phyloP scores from a whole-genome alignment of 371 early-diverging fungal genomes.

The Mortierella sp. region DNA sequence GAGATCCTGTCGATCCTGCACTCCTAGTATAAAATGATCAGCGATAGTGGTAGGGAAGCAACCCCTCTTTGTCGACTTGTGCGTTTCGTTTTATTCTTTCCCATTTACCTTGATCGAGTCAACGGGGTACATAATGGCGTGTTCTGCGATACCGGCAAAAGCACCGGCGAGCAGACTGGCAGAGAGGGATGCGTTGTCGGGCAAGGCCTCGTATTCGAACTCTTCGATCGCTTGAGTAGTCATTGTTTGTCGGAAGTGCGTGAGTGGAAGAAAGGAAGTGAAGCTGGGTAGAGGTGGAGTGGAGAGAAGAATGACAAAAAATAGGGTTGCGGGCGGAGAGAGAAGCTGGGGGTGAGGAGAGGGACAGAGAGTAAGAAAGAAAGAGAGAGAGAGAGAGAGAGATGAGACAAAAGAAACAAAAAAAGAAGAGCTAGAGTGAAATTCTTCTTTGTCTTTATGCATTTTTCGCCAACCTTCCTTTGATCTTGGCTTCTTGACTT shows the following conservation, averaged over 20 bases:
- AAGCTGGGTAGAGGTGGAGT: too few species aligned
- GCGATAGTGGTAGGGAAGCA: not conserved
- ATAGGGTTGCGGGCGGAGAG: not conserved
- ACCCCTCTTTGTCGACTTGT: not conserved
- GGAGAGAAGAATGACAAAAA: not conserved
- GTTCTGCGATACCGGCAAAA: constrained; percentile 97
- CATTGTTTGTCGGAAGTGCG: not conserved
- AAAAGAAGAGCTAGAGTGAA: not conserved
- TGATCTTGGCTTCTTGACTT: not conserved
- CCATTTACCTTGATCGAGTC: constrained; percentile 92
- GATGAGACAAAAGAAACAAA: not conserved
- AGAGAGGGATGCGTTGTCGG: constrained; percentile 80
- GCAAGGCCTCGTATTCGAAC: constrained; percentile 92
- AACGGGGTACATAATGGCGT: constrained; percentile 95
- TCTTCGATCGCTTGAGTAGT: constrained; percentile 38
- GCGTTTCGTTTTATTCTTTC: not conserved
- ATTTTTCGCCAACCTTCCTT: not conserved
- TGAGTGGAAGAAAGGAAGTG: too few species aligned
- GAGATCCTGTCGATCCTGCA: not conserved
- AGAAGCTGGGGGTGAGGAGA: not conserved
- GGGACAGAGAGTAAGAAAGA: not conserved
- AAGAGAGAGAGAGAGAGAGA: not conserved
- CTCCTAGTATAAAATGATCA: not conserved
- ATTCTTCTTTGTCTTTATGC: not conserved
- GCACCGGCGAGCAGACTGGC: constrained; percentile 95